Base-by-base conservation (phyloP, 805 yeast genomes). In the Suhomyces tanzawaensis region DNA sequence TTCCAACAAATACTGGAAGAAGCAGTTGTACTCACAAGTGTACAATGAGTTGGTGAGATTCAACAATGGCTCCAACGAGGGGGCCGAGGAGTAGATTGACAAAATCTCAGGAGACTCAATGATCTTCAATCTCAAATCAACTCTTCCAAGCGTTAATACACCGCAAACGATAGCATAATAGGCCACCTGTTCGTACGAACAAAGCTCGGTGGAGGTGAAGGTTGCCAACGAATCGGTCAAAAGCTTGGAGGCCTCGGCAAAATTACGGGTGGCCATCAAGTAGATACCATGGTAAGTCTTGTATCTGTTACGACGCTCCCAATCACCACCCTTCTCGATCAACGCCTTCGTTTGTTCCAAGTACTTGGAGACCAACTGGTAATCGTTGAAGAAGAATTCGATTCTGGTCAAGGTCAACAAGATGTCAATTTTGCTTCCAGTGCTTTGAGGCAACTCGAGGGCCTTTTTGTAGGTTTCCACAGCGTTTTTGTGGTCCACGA, bases 241-340 rank as follows among this genome's bases (percentile, higher is more conserved):
- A 45, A 91, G 69, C 37, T 79, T 79, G 2, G 97, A 79, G 2
- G 98, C 96, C 50, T 86, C 95, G 28, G 69, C 71, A 55, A 93
- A 93, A 52, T 87, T 81, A 55, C 99, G 80, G 19, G 90, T 81
- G 6, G 96, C 83, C 76, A 93, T 67, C 25, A 77, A 68, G 58
- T 87, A 86, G 34, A 93, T 73, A 16, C 99, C 99, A 41, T 77
- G 66, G 64, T 93, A 93, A 4, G 97, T 86, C 69, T 93, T 93
- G 72, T 78, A 88, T 50, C 96, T 72, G 67, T 93, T 93, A 55
- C 96, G 81, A 64, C 99, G 85, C 66, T 93, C 99, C 99, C 99
- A 93, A 62, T 93, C 99, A 45, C 99, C 99, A 39, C 98, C 99
- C 55, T 88, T 85, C 53, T 91, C 98, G 53, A 93, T 88, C 58